Percentiles rank a stretch among this genome's conserved stretches.
phyloP scores from a whole-genome alignment of 192 early-diverging fungal genomes.

The Backusella luteola region DNA sequence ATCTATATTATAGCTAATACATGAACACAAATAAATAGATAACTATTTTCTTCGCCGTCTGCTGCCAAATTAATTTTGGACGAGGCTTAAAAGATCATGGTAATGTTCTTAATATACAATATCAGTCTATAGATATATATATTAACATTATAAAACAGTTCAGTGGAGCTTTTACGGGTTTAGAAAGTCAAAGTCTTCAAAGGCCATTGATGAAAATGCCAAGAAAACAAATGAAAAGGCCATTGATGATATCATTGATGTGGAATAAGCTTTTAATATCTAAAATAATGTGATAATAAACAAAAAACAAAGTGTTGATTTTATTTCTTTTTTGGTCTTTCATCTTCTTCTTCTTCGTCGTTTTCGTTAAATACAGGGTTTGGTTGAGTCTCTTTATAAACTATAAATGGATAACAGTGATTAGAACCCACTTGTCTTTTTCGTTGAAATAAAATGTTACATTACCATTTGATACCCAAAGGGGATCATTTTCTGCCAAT shows the following conservation, averaged over 20 bases:
- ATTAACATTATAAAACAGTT: background rate
- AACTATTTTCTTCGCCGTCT: background rate
- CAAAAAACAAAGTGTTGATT: background rate
- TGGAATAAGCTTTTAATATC: background rate
- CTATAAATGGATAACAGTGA: background rate
- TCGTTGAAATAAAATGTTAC: background rate
- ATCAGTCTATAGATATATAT: background rate
- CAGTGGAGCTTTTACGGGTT: background rate
- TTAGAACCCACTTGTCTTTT: background rate
- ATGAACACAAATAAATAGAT: background rate
- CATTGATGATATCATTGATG: background rate
- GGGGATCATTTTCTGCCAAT: conserved; percentile 75
- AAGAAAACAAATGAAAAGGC: background rate
- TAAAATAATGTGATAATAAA: background rate
- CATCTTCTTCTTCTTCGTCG: background rate
- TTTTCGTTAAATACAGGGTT: conserved; percentile 16
- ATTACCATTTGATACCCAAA: conserved; percentile 68
- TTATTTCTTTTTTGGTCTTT: conserved; percentile 14
- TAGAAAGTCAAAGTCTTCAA: background rate
- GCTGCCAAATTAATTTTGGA: background rate
- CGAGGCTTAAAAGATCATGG: background rate
- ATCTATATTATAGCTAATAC: background rate
- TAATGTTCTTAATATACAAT: background rate
- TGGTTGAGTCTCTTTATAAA: conserved; percentile 19
- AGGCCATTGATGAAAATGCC: background rate